Conservation (phyloP, 768 basidiomycete genomes). For the Cubamyces sp. region DNA sequence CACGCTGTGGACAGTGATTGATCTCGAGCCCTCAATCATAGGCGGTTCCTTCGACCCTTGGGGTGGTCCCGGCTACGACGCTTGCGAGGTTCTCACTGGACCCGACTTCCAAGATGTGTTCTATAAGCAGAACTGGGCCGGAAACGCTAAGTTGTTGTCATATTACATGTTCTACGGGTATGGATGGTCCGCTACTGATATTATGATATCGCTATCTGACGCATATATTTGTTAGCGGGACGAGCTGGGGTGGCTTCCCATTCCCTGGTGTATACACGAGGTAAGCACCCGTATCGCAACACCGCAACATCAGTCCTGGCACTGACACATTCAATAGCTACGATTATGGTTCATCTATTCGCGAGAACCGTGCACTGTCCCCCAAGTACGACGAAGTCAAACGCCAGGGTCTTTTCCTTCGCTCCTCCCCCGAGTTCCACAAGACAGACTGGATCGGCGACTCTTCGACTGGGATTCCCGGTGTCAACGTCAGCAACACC, state of each 20-base stretch:
- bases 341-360: slow-evolving; percentile 77
- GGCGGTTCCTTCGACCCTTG: slow-evolving; percentile 80
- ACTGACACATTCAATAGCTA: slow-evolving; percentile 54
- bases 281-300: slow-evolving; percentile 16
- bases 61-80: slow-evolving; percentile 76
- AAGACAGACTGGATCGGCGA: slow-evolving; percentile 79
- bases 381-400: slow-evolving; percentile 80
- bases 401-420: slow-evolving; percentile 75
- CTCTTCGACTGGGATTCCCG: slow-evolving; percentile 50
- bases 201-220: too few relatives aligned
- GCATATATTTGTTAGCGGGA: slow-evolving; percentile 54
- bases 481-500: slow-evolving; percentile 44
- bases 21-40: not conserved
- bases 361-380: slow-evolving; percentile 68
- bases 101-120: slow-evolving; percentile 80
- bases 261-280: slow-evolving; percentile 73
- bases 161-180: slow-evolving; percentile 89
- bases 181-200: not conserved
- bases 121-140: slow-evolving; percentile 76
- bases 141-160: slow-evolving; percentile 80
- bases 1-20: too few relatives aligned
- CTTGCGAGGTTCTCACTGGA: slow-evolving; percentile 69
- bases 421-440: slow-evolving; percentile 77
- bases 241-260: slow-evolving; percentile 83
- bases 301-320: slow-evolving; percentile 11